phyloP scores from a whole-genome alignment of 192 early-diverging fungal species.

The Ambispora gerdemannii region DNA sequence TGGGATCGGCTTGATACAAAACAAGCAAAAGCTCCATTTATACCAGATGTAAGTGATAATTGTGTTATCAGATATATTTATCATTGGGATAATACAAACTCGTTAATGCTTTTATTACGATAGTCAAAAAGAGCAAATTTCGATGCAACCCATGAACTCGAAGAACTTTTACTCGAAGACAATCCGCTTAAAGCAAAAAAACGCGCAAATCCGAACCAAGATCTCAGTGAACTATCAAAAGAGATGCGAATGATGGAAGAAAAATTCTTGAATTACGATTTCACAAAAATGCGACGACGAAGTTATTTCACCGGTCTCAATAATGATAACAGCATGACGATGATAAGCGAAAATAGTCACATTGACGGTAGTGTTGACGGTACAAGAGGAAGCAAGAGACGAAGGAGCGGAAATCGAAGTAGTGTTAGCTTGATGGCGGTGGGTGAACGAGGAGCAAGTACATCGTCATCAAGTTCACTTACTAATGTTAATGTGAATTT shows the following conservation, averaged over 20 bases:
- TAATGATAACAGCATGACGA: too few relatives aligned
- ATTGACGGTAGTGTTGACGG: too few relatives aligned
- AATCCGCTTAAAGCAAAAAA: constrained; percentile 84
- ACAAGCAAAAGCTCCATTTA: constrained; percentile 73
- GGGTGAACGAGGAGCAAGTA: constrained; percentile 1
- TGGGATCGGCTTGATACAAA: constrained; percentile 76
- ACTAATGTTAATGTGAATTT: too few relatives aligned
- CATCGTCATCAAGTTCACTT: too few relatives aligned
- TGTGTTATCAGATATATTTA: not conserved
- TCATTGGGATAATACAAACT: not conserved
- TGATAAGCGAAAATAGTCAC: too few relatives aligned
- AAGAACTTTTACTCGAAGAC: constrained; percentile 95
- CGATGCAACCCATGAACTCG: constrained; percentile 93
- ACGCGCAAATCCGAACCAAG: constrained; percentile 43
- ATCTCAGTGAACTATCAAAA: constrained; percentile 44
- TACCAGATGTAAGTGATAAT: constrained; percentile 68
- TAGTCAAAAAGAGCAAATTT: constrained; percentile 90
- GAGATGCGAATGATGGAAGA: constrained; percentile 79
- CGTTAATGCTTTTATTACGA: constrained; percentile 3
- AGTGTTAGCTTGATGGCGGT: constrained; percentile 2
- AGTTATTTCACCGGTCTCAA: too few relatives aligned
- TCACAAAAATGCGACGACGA: constrained; percentile 49
- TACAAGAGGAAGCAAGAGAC: not conserved
- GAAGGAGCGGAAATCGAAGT: constrained; percentile 21
- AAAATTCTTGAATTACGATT: constrained; percentile 73